phyloP scores from a whole-genome alignment of 441 rosid genomes.

The California macrophylla region DNA sequence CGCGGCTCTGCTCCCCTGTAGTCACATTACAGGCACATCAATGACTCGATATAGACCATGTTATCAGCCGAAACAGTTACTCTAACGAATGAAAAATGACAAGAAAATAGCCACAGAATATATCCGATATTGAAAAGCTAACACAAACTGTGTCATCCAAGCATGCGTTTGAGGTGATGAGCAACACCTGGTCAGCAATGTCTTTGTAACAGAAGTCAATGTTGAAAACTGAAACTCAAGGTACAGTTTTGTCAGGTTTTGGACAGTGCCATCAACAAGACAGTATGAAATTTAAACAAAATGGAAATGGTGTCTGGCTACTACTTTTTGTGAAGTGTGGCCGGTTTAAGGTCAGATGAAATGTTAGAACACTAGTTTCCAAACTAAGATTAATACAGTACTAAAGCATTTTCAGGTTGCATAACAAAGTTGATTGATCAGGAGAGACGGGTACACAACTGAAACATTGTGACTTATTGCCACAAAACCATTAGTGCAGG shows the following conservation, averaged over 20 bases:
- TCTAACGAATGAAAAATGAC: neutral
- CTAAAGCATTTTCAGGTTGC: neutral
- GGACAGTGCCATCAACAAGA: too few species aligned
- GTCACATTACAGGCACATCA: slow-evolving; percentile 13
- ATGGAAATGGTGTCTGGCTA: too few species aligned
- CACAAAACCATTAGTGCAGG: neutral
- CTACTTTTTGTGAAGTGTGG: neutral
- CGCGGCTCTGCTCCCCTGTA: slow-evolving; percentile 86
- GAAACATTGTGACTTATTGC: too few species aligned
- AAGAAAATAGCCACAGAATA: neutral
- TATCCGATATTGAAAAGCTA: neutral
- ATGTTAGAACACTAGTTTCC: too few species aligned
- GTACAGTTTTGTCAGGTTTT: too few species aligned
- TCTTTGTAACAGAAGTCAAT: neutral
- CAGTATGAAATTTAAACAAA: too few species aligned
- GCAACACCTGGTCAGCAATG: neutral
- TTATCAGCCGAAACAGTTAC: neutral
- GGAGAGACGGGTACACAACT: neutral
- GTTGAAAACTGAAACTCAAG: neutral
- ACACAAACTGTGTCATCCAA: neutral
- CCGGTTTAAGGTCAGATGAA: too few species aligned
- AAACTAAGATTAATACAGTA: neutral
- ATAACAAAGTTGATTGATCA: neutral
- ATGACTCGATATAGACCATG: neutral
- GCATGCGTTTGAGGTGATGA: neutral